Base-by-base conservation (phyloP, 2,329 filamentous ascomycete species). In the Teratosphaeria nubilosa region DNA sequence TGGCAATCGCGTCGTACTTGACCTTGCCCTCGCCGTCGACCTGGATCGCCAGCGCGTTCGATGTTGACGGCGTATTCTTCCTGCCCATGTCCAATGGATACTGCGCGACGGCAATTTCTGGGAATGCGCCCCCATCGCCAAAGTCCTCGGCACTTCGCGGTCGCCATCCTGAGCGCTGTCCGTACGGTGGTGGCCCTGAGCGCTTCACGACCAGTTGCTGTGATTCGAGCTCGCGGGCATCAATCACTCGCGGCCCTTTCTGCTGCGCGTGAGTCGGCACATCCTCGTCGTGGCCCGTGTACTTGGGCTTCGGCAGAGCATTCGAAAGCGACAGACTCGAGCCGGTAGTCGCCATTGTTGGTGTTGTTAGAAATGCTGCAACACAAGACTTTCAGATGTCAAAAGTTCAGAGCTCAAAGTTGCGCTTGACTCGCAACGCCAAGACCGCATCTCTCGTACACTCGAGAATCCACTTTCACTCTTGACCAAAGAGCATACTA, bases 71-170 rank as follows among this genome's bases (percentile, higher is more conserved):
- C 37, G 81, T 80, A n/a, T 34, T 34, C 74, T 95, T 95, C 68
- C 86, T 85, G 59, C 92, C 92, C 90, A 97, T 96, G 60, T 95
- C 90, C 55, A 96, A 82, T 11, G 94, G 94, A 71, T 97, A 99
- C 71, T 99, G 94, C 51, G 92, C 94, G 56, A 97, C 85, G 14
- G 89, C 86, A 30, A 96, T 86, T 75, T 97, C 92, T 41, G 94
- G 94, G 70, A 96, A 99, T 56, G 92, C 91, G 67, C 94, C 94
- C 63, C 94, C 94, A 78, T 97, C 91, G 67, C 90, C 91, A 76
- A 91, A 99, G 74, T 99, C 94, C 71, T 96, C 91, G 63, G 88
- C 84, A 48, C 82, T 82, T 68, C 92, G 86, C 32, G 94, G 94
- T 64, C 94, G 85, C 94, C 94, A 99, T 82, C 88, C 89, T 72